Percentiles rank a stretch among this genome's conserved stretches.
phyloP scores from a whole-genome alignment of 192 early-diverging fungal species.

The Gonapodya sp. region DNA sequence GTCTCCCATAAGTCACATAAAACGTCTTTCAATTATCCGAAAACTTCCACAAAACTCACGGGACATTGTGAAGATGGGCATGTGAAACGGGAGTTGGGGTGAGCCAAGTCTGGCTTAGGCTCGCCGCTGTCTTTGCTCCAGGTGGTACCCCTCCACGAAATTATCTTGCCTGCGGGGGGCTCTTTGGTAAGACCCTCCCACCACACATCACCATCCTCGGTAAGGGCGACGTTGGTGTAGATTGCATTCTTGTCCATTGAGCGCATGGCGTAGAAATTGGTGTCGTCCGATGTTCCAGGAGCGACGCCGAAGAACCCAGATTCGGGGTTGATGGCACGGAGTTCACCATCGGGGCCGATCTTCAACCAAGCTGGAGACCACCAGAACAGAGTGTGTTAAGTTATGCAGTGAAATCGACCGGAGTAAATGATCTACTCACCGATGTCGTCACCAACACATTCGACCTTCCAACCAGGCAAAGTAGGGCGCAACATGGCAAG shows the following conservation, averaged over 20 bases:
- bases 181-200: constrained; percentile 15
- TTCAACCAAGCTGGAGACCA: constrained; percentile 11
- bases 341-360: constrained; percentile 13
- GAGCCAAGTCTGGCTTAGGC: constrained; percentile 13
- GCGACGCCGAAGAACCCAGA: constrained; percentile 18
- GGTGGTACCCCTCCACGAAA: constrained; percentile 13
- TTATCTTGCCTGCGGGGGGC: constrained; percentile 16
- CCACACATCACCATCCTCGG: constrained; percentile 17
- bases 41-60: constrained; percentile 12
- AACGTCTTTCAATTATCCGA: no score
- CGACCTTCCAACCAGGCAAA: constrained; percentile 17
- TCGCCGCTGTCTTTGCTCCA: constrained; percentile 14
- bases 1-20: neutral
- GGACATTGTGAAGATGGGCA: constrained; percentile 13
- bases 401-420: neutral
- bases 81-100: constrained; percentile 19
- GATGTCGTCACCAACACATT: constrained; percentile 16
- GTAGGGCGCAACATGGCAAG: constrained; percentile 17
- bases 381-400: neutral
- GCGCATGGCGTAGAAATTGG: constrained; percentile 18
- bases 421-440: constrained; percentile 2
- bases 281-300: constrained; percentile 17
- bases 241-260: constrained; percentile 10
- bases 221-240: constrained; percentile 17
- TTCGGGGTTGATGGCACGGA: constrained; percentile 17